These are phyloP conservation scores for Fusarium tanahbumbuense DNA, from an alignment of 2,329 filamentous ascomycete genomes.

Conservation along the genomic window DNA sequence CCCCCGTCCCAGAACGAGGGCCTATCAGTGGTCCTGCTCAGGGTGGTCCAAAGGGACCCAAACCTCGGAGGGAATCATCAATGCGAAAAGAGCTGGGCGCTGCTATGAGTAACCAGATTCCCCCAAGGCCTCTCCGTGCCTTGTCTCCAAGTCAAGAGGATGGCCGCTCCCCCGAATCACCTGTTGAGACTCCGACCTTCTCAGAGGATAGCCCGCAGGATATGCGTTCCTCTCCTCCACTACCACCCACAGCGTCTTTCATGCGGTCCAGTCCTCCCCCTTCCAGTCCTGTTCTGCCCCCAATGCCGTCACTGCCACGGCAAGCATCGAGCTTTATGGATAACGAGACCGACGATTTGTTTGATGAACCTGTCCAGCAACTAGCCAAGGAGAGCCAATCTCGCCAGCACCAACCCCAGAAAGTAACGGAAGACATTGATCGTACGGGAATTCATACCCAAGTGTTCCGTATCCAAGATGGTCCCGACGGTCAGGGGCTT, in stretches of 20 bases:
- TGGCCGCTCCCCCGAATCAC: constrained; percentile 66
- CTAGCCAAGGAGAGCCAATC: constrained; percentile 52
- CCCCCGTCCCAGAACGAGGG: constrained; percentile 72
- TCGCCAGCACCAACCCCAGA: constrained; percentile 29
- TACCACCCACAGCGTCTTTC: constrained; percentile 71
- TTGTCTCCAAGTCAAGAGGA: constrained; percentile 61
- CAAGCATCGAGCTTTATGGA: constrained; percentile 89
- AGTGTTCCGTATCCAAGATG: constrained; percentile 56
- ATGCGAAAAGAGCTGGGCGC: constrained; percentile 64
- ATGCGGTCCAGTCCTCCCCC: constrained; percentile 71
- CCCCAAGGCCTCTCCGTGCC: constrained; percentile 53
- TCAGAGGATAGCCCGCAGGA: constrained; percentile 79
- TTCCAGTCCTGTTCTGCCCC: constrained; percentile 82
- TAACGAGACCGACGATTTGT: constrained; percentile 75
- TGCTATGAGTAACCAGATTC: constrained; percentile 59
- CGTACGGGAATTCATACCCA: constrained; percentile 56
- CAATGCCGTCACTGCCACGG: constrained; percentile 69
- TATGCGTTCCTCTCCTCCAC: constrained; percentile 90
- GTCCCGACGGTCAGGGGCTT: constrained; percentile 51
- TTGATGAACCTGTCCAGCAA: constrained; percentile 69
- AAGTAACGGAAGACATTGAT: constrained; percentile 51
- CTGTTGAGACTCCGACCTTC: constrained; percentile 63
- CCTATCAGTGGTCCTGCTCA: constrained; percentile 48
- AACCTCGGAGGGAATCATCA: constrained; percentile 70
- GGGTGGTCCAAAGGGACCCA: constrained; percentile 45